phyloP scores from a whole-genome alignment of 495 filamentous ascomycete genomes.

The Neurospora sublineolata region DNA sequence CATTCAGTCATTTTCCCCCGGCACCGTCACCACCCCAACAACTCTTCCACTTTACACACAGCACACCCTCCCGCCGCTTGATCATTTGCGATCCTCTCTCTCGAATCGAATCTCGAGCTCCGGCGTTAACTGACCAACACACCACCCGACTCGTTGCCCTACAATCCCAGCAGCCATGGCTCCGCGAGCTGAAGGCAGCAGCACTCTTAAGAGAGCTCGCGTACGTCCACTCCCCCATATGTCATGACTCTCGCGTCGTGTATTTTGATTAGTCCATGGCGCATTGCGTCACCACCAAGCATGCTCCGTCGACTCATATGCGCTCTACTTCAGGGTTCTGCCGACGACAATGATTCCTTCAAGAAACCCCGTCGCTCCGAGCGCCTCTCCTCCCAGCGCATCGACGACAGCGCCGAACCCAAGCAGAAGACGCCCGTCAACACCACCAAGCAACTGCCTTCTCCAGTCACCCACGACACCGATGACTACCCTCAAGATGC shows the following conservation, averaged over 20 bases:
- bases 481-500: slow-evolving; percentile 44
- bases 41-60: not conserved
- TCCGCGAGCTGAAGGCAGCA: slow-evolving; percentile 42
- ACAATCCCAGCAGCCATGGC: slow-evolving; percentile 29
- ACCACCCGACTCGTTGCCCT: not conserved
- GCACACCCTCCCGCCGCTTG: not conserved
- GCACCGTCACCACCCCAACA: not conserved
- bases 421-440: slow-evolving; percentile 47
- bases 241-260: not conserved
- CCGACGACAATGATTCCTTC: slow-evolving; percentile 31
- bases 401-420: slow-evolving; percentile 21
- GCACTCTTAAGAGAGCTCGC: slow-evolving; percentile 43
- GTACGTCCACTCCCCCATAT: slow-evolving; percentile 12
- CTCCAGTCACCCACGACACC: slow-evolving; percentile 60
- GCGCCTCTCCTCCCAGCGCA: slow-evolving; percentile 40
- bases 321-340: slow-evolving; percentile 30
- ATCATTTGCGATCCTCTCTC: not conserved
- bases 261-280: not conserved
- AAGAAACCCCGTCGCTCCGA: slow-evolving; percentile 62
- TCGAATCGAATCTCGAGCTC: not conserved
- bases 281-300: slow-evolving; percentile 7
- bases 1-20: not conserved
- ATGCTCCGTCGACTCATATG: slow-evolving; percentile 22
- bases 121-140: not conserved
- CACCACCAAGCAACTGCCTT: slow-evolving; percentile 62